Conservation (phyloP, 169 alveolate genomes). For the Eimeria acervulina region DNA sequence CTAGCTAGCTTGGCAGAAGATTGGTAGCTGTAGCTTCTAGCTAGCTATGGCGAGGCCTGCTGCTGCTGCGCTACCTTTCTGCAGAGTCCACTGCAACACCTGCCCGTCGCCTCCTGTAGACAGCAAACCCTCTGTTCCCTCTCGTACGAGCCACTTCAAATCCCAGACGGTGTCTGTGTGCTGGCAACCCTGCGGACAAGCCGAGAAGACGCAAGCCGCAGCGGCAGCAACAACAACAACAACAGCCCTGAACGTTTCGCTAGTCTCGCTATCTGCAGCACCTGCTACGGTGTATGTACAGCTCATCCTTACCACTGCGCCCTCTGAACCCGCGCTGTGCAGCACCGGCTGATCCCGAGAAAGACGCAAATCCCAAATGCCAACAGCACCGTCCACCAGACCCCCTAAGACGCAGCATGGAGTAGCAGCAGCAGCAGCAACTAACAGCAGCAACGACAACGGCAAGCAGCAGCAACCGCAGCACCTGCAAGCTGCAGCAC, state of each 20-base stretch:
- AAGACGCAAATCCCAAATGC: constrained; percentile 92
- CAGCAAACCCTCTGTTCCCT: constrained; percentile 76
- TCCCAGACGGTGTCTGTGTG: constrained; percentile 97
- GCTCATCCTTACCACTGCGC: constrained; percentile 61
- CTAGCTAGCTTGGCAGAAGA: too few species aligned
- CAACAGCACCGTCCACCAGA: constrained; percentile 93
- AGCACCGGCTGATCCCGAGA: constrained; percentile 89
- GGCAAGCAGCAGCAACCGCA: background rate
- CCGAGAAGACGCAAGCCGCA: background rate
- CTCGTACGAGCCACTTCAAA: constrained; percentile 92
- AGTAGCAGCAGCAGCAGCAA: background rate
- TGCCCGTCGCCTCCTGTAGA: constrained; percentile 93
- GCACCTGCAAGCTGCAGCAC: background rate
- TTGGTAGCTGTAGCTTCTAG: too few species aligned
- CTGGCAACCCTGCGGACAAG: constrained; percentile 49
- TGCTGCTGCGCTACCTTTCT: constrained; percentile 85
- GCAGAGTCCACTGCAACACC: constrained; percentile 94
- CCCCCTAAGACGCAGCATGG: constrained; percentile 84
- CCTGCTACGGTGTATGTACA: background rate
- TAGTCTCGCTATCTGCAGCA: background rate
- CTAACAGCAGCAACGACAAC: background rate
- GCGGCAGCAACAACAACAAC: constrained; percentile 23
- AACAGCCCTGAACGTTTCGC: background rate
- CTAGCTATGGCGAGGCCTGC: background rate
- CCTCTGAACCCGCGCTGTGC: constrained; percentile 77